Base-by-base conservation (phyloP, 768 basidiomycete genomes). In the Suillus cothurnatus region DNA sequence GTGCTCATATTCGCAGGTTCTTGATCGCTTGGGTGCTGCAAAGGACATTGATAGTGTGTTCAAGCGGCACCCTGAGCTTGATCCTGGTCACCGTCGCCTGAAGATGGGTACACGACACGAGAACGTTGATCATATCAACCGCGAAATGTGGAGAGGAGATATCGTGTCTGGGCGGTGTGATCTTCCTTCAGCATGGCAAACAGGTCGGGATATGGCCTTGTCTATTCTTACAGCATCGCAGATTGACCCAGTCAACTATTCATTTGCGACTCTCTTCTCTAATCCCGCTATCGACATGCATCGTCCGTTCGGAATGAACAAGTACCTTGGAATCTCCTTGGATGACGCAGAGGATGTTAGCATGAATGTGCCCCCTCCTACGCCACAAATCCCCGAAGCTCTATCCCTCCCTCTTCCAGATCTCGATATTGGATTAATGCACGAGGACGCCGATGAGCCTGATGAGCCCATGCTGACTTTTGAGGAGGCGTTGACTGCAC, bases 101-200 rank as follows among this genome's bases (percentile, higher is more conserved):
- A 34, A 34, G 34, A 28, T 72, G 2, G 45, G 45, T 1, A 53
- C 26, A 2, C 61, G 60, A 39, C 69, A 66, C 5, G 26, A 55
- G 15, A 73, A 70, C 6, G 59, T 74, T 17, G 74, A 76, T 8
- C 61, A 62, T 1, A 47, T 61, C 41, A 61, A 62, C 0, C 31
- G 19, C 2, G 50, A 28, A 0, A 53, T 50, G 47, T 53, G 61
- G 61, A 56, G 28, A n/a, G 61, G 61, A n/a, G 61, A 62, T n/a
- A 23, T 52, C 1, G 21, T 62, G 0, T 23, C 61, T 3, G 26
- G 61, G 5, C 4, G 26, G 0, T 62, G 61, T 45, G 45, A 62
- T 14, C 26, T 62, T 0, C 61, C 38, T 62, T 50, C 9, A 0
- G 60, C 28, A 23, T 47, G 45, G n/a, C 45, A 47, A 23, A 47